A percentile compares a stretch with the other conserved stretches of the same genome.
These are phyloP conservation scores for Backusella circina DNA, from an alignment of 192 early-diverging fungal genomes.

Conservation along the genomic window DNA sequence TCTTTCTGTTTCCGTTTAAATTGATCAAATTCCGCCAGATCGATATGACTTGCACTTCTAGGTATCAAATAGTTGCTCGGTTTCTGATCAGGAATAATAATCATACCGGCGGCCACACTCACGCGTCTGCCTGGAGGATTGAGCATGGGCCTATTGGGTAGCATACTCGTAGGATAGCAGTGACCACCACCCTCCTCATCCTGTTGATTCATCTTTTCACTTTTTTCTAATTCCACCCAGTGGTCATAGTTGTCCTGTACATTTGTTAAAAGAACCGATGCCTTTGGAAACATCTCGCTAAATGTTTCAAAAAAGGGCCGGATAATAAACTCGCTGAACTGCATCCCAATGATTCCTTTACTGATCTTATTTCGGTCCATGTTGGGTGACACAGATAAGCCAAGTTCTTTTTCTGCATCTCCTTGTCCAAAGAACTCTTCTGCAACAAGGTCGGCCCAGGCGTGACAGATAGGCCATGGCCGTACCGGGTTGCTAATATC, in stretches of 20 bases:
- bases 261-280: slow-evolving; percentile 48
- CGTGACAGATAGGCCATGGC: slow-evolving; percentile 80
- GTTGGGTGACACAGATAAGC: slow-evolving; percentile 77
- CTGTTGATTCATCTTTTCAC: not conserved
- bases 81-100: slow-evolving; percentile 35
- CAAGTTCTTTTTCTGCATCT: slow-evolving; percentile 72
- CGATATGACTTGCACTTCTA: slow-evolving; percentile 24
- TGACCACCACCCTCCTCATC: not conserved
- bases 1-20: not conserved
- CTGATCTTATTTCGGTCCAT: slow-evolving; percentile 78
- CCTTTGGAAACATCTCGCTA: slow-evolving; percentile 67
- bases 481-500: slow-evolving; percentile 88
- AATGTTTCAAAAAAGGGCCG: slow-evolving; percentile 82
- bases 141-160: slow-evolving; percentile 11
- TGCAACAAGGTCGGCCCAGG: slow-evolving; percentile 84
- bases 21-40: not conserved
- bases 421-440: slow-evolving; percentile 87
- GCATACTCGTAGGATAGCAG: not conserved
- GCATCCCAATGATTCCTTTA: slow-evolving; percentile 70
- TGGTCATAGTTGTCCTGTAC: slow-evolving; percentile 49
- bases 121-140: slow-evolving; percentile 32
- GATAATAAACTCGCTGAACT: slow-evolving; percentile 86
- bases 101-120: slow-evolving; percentile 38
- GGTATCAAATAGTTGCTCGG: slow-evolving; percentile 11
- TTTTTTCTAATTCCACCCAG: slow-evolving; percentile 47